Conservation (phyloP, 495 filamentous ascomycete species). For the Aspergillus sclerotiicarbonarius region DNA sequence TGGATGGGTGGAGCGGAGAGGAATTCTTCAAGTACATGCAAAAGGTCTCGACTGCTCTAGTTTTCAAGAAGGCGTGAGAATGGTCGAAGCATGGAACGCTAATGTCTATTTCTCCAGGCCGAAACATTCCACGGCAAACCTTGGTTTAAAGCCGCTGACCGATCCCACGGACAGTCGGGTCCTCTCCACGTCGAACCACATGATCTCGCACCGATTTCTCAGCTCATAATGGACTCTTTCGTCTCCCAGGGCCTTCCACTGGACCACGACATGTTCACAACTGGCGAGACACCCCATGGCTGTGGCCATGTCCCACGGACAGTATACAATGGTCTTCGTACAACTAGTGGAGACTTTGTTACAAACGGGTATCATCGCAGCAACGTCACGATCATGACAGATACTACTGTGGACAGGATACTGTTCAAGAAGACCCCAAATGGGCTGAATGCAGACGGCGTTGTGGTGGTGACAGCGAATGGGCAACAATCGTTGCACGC, state of each 20-base stretch:
- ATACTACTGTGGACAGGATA: conserved; percentile 38
- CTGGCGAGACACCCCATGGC: conserved; percentile 46
- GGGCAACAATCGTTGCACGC: conserved; percentile 32
- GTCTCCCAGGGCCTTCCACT: conserved; percentile 44
- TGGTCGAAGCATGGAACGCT: neutral
- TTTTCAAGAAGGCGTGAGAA: neutral
- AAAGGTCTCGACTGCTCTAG: conserved; percentile 34
- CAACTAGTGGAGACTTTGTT: conserved; percentile 48
- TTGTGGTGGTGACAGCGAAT: conserved; percentile 22
- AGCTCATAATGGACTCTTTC: conserved; percentile 47
- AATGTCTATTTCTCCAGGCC: conserved; percentile 23
- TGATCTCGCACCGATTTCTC: conserved; percentile 48
- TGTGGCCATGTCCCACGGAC: conserved; percentile 53
- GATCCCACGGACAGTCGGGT: conserved; percentile 44
- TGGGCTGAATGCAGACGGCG: conserved; percentile 27
- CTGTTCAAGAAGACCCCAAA: conserved; percentile 19
- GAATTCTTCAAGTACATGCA: conserved; percentile 53
- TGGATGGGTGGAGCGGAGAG: conserved; percentile 53
- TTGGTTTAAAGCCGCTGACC: conserved; percentile 39
- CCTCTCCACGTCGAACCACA: conserved; percentile 49
- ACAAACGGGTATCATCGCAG: conserved; percentile 32
- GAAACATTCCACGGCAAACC: conserved; percentile 48
- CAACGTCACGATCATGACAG: conserved; percentile 39
- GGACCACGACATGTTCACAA: conserved; percentile 50
- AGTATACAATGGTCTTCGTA: conserved; percentile 47